Percentiles rank a stretch among this genome's conserved stretches.
Conservation (phyloP, 2,329 filamentous ascomycete genomes). For the Helotiales sp. region DNA sequence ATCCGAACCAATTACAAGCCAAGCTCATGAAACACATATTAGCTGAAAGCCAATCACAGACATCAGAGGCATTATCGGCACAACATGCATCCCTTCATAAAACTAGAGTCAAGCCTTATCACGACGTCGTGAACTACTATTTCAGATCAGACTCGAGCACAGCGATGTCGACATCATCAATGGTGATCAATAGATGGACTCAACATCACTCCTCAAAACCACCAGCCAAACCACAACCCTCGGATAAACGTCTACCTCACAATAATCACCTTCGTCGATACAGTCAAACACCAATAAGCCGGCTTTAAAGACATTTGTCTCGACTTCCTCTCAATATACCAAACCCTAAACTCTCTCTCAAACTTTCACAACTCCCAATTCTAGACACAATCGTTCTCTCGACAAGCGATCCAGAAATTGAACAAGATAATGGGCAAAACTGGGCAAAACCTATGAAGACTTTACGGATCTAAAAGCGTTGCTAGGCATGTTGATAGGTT, state of each 20-base stretch:
- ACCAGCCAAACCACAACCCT: not conserved
- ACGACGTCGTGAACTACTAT: too few species aligned
- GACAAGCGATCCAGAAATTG: conserved; percentile 3
- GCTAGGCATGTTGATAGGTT: conserved; percentile 3
- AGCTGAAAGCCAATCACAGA: too few species aligned
- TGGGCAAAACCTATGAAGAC: not conserved
- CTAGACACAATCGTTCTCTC: conserved; percentile 2
- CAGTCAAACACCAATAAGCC: not conserved
- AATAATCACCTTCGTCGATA: conserved; percentile 2
- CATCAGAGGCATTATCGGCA: too few species aligned
- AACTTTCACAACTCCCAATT: not conserved
- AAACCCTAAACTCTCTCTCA: conserved; percentile 4
- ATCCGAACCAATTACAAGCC: too few species aligned
- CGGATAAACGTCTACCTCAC: conserved; percentile 3
- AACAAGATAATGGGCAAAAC: conserved; percentile 2
- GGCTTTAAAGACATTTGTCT: conserved; percentile 5
- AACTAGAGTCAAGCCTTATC: too few species aligned
- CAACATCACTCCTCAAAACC: not conserved
- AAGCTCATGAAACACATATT: too few species aligned
- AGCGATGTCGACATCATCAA: not conserved
- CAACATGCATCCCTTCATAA: too few species aligned
- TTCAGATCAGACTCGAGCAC: too few species aligned
- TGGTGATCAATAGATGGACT: not conserved
- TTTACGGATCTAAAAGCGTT: conserved; percentile 1
- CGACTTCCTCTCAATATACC: conserved; percentile 1